Evolutionary conservation across 2,329 filamentous ascomycete genomes (phyloP), one percentile per base, ranked within the genome.

Genomic region (Trichoderma sp.): DNA sequence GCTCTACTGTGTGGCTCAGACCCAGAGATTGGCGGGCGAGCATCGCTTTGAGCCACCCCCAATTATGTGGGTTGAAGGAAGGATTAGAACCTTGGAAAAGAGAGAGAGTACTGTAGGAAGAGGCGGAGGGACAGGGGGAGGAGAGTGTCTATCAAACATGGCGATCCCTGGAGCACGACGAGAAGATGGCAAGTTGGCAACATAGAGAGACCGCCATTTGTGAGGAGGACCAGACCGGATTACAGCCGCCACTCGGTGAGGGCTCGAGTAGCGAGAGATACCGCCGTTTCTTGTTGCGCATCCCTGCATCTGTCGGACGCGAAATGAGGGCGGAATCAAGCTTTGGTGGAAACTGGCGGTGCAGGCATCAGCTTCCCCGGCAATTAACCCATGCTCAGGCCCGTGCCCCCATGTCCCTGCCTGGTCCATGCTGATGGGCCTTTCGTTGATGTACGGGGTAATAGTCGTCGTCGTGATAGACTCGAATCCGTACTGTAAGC

Each of bases 1-100:
- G 10, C 9, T n/a, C 6, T 9, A 61, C 58, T 61, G 48, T 61
- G 48, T 61, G 58, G 58, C 58, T 61, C 58, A 61, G 34, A 61
- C 39, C 45, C 12, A 30, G 39, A 17, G 21, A 30, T 12, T 15
- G 44, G 48, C 24, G 6, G 12, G 19, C 3, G 47, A 30, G 34
- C 34, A 39, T 39, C 10, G 1, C 34, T 9, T 39, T 39, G 34
- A 61, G 58, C 58, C 58, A 61, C 58, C 58, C 58, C 58, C 58
- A 61, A 41, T 39, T 14, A 12, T 39, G 34, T 14, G 34, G 10
- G 10, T 39, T 39, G 34, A 39, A 39, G 10, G 10, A 39, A 39
- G 34, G 10, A 39, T 39, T 12, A 39, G 34, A 39, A 39, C 34
- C 34, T 39, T 39, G 34, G 34, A 39, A 39, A 34, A 6, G 28